Evolutionary conservation across 345 rosid species (phyloP).

Genomic region (Citrus sinensis): DVS_A1.0 CM039169.1:31202001-31202500

Average conservation of each 20-base stretch:
- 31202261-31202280: neutral
- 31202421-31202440: neutral
- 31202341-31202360: neutral
- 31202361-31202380: neutral
- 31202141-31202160: neutral
- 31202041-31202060: neutral
- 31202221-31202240: neutral
- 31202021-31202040: neutral
- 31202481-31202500: neutral
- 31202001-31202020: slow-evolving; percentile 4
- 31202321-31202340: neutral
- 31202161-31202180: neutral
- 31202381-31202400: neutral
- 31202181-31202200: neutral
- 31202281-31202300: neutral
- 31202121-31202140: neutral
- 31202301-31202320: neutral
- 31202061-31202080: neutral
- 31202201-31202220: neutral
- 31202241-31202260: slow-evolving; percentile 3
- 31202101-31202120: neutral
- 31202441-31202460: neutral
- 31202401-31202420: neutral
- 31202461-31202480: neutral
- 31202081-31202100: neutral